Percentiles rank a stretch among this genome's conserved stretches.
phyloP scores from a whole-genome alignment of 169 alveolate genomes.

The Plasmodium gonderi region DNA sequence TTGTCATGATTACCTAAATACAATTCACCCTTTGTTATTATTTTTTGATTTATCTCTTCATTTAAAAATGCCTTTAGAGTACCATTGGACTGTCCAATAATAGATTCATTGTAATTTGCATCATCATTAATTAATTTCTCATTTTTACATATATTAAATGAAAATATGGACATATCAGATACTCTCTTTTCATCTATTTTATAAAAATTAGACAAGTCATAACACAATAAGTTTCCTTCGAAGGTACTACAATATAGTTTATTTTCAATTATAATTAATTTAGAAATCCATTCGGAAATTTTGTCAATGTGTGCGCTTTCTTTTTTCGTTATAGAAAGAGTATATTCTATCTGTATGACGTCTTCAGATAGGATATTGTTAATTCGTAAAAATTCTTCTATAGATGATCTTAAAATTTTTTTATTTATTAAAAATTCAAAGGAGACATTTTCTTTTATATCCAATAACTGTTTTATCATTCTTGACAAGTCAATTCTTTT shows the following conservation, averaged over 20 bases:
- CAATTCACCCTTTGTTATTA: slow-evolving; percentile 8
- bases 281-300: slow-evolving; percentile 65
- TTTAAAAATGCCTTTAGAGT: slow-evolving; percentile 39
- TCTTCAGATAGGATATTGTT: slow-evolving; percentile 54
- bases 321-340: slow-evolving; percentile 31
- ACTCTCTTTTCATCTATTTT: slow-evolving; percentile 35
- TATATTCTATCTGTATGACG: slow-evolving; percentile 37
- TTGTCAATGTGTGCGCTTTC: slow-evolving; percentile 27
- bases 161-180: slow-evolving; percentile 9
- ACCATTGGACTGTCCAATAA: slow-evolving; percentile 52
- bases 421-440: slow-evolving; percentile 69
- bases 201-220: slow-evolving; percentile 28
- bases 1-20: slow-evolving; percentile 56
- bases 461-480: slow-evolving; percentile 51
- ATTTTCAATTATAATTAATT: slow-evolving; percentile 29
- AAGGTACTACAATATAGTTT: slow-evolving; percentile 57
- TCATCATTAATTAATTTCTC: not conserved
- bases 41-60: slow-evolving; percentile 33
- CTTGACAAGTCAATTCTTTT: slow-evolving; percentile 71
- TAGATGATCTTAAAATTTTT: slow-evolving; percentile 63
- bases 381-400: slow-evolving; percentile 44
- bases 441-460: slow-evolving; percentile 45
- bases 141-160: slow-evolving; percentile 35
- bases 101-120: slow-evolving; percentile 6
- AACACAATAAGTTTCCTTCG: slow-evolving; percentile 48